These are phyloP conservation scores for Verticillium albo-atrum DNA, from an alignment of 2,329 filamentous ascomycete species.

Conservation along the genomic window DNA sequence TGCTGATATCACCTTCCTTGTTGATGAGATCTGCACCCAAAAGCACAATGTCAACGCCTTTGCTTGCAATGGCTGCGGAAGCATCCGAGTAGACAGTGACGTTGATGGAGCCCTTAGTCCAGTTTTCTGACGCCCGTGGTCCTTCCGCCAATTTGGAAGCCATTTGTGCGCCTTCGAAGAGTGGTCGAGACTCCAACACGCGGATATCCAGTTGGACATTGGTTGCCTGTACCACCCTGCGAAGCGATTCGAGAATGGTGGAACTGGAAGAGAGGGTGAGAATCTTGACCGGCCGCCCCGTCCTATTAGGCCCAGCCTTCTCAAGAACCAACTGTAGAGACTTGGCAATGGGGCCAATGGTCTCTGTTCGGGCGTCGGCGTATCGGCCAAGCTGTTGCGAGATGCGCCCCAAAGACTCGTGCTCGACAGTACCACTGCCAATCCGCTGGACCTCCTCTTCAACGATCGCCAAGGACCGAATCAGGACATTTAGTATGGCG, in stretches of 20 bases:
- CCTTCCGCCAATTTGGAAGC: constrained; percentile 35
- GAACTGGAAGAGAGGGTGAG: constrained; percentile 61
- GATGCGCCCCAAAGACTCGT: constrained; percentile 9
- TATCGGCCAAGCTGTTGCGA: constrained; percentile 11
- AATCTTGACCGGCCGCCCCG: constrained; percentile 34
- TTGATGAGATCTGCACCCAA: constrained; percentile 63
- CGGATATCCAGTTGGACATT: constrained; percentile 45
- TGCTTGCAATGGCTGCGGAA: constrained; percentile 48
- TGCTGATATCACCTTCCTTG: constrained; percentile 53
- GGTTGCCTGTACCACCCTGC: constrained; percentile 30
- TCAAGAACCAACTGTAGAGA: background rate
- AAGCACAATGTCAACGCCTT: constrained; percentile 51
- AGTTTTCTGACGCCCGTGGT: constrained; percentile 16
- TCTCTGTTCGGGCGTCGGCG: constrained; percentile 14
- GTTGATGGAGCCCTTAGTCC: constrained; percentile 5
- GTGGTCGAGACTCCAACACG: constrained; percentile 62
- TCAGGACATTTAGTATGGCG: constrained; percentile 47
- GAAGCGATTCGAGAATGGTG: constrained; percentile 48
- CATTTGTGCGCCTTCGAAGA: constrained; percentile 59
- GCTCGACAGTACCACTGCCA: constrained; percentile 9
- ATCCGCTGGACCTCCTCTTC: constrained; percentile 23
- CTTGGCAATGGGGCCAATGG: constrained; percentile 24
- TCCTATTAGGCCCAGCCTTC: background rate
- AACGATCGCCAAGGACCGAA: constrained; percentile 39
- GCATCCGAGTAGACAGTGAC: constrained; percentile 54